Conservation (phyloP, 371 early-diverging fungal species). For the Syncephalastrum monosporum region DNA sequence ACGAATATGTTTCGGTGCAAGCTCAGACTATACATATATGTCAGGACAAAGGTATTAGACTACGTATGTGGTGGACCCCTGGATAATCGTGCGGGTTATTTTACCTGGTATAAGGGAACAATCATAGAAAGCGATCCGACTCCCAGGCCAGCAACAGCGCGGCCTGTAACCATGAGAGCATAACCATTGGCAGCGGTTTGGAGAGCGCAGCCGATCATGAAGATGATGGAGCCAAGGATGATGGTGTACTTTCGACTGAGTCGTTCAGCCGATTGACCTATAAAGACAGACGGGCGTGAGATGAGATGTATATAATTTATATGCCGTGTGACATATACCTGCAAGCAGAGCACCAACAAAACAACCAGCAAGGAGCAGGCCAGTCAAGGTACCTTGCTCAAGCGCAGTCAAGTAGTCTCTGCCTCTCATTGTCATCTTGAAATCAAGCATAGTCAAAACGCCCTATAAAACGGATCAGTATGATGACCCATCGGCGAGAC, state of each 20-base stretch:
- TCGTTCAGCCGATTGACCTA: slow-evolving; percentile 37
- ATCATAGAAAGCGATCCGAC: slow-evolving; percentile 75
- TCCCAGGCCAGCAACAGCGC: slow-evolving; percentile 76
- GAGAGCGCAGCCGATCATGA: slow-evolving; percentile 38
- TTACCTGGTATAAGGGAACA: slow-evolving; percentile 50
- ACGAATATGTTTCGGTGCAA: slow-evolving; percentile 60
- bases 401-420: slow-evolving; percentile 20
- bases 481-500: too few species aligned
- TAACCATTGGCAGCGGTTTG: slow-evolving; percentile 57
- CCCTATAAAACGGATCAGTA: slow-evolving; percentile 5
- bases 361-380: slow-evolving; percentile 43
- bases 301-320: background rate
- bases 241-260: slow-evolving; percentile 43
- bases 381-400: slow-evolving; percentile 39
- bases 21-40: background rate
- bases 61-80: too few species aligned
- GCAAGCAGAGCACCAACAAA: slow-evolving; percentile 44
- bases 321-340: slow-evolving; percentile 18
- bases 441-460: slow-evolving; percentile 44
- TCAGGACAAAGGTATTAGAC: too few species aligned
- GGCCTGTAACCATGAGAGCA: slow-evolving; percentile 62
- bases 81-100: background rate
- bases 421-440: slow-evolving; percentile 37
- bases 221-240: slow-evolving; percentile 32
- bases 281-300: background rate